Conservation (phyloP, 352 stramenopile species). For the Globisporangium rhizosaccharum region DNA sequence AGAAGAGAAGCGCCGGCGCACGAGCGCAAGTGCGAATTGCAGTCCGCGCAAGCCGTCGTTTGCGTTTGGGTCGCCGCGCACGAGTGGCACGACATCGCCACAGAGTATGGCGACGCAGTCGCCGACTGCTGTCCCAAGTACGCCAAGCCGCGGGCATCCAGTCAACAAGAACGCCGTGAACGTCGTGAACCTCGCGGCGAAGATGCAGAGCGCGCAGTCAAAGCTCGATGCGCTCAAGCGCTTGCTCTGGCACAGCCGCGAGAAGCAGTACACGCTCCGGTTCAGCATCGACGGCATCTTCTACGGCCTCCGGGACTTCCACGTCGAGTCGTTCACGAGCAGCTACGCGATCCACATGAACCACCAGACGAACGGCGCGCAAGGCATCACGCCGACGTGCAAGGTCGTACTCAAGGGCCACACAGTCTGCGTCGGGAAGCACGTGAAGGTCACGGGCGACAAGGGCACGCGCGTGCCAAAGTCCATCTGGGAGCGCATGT, state of each 20-base stretch:
- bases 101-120: not conserved
- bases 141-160: not conserved
- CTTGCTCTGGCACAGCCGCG: slow-evolving; percentile 61
- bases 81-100: not conserved
- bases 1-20: slow-evolving; percentile 35
- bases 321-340: slow-evolving; percentile 54
- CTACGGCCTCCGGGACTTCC: slow-evolving; percentile 69
- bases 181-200: slow-evolving; percentile 45
- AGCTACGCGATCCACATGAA: slow-evolving; percentile 55
- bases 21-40: slow-evolving; percentile 23
- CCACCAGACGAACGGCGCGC: slow-evolving; percentile 66
- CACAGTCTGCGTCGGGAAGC: slow-evolving; percentile 59
- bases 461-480: slow-evolving; percentile 74
- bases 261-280: slow-evolving; percentile 69
- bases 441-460: slow-evolving; percentile 73
- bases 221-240: slow-evolving; percentile 68
- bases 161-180: slow-evolving; percentile 30
- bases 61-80: slow-evolving; percentile 5
- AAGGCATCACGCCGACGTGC: slow-evolving; percentile 58
- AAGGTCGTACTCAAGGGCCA: slow-evolving; percentile 61
- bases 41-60: slow-evolving; percentile 19
- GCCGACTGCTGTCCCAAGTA: too few species aligned
- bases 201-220: slow-evolving; percentile 56
- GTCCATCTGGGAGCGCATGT: slow-evolving; percentile 76
- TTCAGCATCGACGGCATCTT: slow-evolving; percentile 80